A percentile compares a stretch with the other conserved stretches of the same genome.
Conservation (phyloP, 2,329 filamentous ascomycete genomes). For the Botrytis aclada region DNA sequence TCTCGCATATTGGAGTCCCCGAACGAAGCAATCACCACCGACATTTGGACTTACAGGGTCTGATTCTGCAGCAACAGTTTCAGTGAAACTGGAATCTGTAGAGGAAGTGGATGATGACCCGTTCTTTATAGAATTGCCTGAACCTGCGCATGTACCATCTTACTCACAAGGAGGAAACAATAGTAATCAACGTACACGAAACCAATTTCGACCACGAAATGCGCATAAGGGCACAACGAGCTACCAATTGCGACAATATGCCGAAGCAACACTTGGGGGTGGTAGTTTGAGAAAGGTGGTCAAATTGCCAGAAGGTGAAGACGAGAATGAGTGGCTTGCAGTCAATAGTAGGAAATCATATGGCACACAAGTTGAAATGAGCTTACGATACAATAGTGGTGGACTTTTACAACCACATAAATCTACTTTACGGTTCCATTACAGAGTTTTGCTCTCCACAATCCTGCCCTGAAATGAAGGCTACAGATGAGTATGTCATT, state of each 20-base stretch:
- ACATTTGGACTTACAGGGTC: conserved; percentile 14
- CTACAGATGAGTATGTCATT: conserved; percentile 85
- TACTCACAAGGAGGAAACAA: conserved; percentile 37
- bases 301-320: conserved; percentile 93
- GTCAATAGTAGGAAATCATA: conserved; percentile 72
- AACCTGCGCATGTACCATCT: conserved; percentile 39
- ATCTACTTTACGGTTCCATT: conserved; percentile 96
- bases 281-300: conserved; percentile 95
- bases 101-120: conserved; percentile 25
- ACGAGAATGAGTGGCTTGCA: conserved; percentile 96
- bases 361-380: not conserved
- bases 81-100: conserved; percentile 20
- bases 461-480: conserved; percentile 98
- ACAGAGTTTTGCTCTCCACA: conserved; percentile 98
- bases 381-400: conserved; percentile 65
- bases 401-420: conserved; percentile 99
- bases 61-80: conserved; percentile 33
- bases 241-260: conserved; percentile 96
- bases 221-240: conserved; percentile 81
- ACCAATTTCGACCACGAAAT: conserved; percentile 86
- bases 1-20: conserved; percentile 29
- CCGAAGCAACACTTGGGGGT: conserved; percentile 91
- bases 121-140: conserved; percentile 43
- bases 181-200: conserved; percentile 83
- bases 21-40: conserved; percentile 7